Evolutionary conservation across 805 yeast genomes (phyloP).

Genomic region (Yamadazyma olivae): DNA sequence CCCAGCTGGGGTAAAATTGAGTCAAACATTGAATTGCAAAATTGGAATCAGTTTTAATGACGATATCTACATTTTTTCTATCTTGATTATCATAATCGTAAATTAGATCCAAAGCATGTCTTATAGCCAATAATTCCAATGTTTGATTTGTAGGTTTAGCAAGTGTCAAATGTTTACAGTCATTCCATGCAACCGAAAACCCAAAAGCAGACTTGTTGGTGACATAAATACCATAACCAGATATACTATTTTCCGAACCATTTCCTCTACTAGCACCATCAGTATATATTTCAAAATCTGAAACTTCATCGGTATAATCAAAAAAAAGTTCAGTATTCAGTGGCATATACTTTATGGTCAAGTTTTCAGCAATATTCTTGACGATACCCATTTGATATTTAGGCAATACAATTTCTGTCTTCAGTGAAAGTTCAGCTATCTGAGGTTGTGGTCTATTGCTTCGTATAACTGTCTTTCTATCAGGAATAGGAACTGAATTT

Average conservation of each 20-base stretch:
- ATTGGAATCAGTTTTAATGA: slow-evolving; percentile 67
- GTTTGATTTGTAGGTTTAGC: slow-evolving; percentile 67
- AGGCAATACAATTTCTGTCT: no score
- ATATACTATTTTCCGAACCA: slow-evolving; percentile 34
- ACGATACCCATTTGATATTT: no score
- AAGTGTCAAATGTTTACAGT: neutral
- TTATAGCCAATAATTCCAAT: slow-evolving; percentile 73
- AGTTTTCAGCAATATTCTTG: no score
- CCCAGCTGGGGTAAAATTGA: slow-evolving; percentile 58
- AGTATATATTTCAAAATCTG: slow-evolving; percentile 50
- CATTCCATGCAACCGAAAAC: slow-evolving; percentile 23
- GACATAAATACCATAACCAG: slow-evolving; percentile 74
- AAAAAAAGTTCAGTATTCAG: no score
- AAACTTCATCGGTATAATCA: no score
- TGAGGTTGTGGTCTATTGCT: no score
- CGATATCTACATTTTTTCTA: neutral
- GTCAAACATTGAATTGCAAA: slow-evolving; percentile 58
- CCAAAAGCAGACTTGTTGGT: slow-evolving; percentile 47
- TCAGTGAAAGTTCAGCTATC: no score
- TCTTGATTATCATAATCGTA: neutral
- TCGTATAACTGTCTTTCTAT: no score
- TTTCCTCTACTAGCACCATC: slow-evolving; percentile 77
- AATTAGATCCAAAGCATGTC: slow-evolving; percentile 43
- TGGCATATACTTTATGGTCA: no score
- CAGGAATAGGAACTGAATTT: no score